Conservation (phyloP, 768 basidiomycete species). For the Russula olivacea region DNA sequence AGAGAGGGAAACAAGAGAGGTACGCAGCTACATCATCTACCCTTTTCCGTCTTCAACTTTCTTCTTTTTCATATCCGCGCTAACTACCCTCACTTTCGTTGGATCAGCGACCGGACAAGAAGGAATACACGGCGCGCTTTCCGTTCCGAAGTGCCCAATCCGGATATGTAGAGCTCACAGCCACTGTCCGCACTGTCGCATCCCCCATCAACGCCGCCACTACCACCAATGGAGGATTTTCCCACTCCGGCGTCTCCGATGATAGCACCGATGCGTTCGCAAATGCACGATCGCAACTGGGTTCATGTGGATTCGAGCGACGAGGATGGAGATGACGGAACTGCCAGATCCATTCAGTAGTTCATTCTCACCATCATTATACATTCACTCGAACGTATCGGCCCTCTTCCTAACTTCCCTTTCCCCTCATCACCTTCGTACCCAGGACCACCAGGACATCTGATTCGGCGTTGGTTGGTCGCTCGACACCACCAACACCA, state of each 20-base stretch:
- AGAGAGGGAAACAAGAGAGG: conserved; percentile 23
- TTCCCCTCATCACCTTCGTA: too few species aligned
- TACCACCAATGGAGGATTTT: conserved; percentile 11
- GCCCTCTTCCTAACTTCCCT: neutral
- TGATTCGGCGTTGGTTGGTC: too few species aligned
- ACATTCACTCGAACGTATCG: too few species aligned
- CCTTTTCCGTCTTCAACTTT: neutral
- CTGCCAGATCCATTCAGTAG: neutral
- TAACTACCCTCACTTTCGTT: conserved; percentile 4
- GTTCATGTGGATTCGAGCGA: conserved; percentile 28
- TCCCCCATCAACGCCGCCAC: conserved; percentile 3
- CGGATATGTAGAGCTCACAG: conserved; percentile 14
- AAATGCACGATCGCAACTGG: conserved; percentile 13
- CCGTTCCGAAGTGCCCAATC: conserved; percentile 8
- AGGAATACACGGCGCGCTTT: conserved; percentile 22
- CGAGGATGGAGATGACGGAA: conserved; percentile 27
- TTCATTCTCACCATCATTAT: too few species aligned
- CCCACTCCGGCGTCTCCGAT: conserved; percentile 15
- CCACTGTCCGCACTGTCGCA: neutral
- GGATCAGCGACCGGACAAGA: conserved; percentile 27
- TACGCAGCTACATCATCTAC: conserved; percentile 12
- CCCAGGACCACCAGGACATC: too few species aligned
- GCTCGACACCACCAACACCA: too few species aligned
- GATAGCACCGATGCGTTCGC: neutral
- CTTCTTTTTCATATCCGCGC: conserved; percentile 6